Conservation (phyloP, 2,329 filamentous ascomycete species). For the Colletotrichum lupini region DNA sequence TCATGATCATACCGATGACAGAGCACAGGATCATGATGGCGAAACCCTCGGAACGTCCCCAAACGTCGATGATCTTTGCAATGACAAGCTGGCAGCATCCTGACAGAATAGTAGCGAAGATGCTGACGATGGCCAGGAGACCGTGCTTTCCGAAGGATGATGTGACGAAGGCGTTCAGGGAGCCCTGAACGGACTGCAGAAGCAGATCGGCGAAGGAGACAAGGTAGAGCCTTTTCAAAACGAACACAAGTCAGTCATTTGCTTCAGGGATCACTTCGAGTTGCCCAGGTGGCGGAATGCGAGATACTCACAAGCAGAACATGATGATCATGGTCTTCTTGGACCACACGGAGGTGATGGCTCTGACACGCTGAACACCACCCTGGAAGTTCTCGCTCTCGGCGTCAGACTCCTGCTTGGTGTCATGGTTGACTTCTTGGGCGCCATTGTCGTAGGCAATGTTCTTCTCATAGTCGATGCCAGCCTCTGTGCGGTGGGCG, state of each 20-base stretch:
- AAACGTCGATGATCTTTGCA: constrained; percentile 61
- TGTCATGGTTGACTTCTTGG: constrained; percentile 15
- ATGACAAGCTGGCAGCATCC: constrained; percentile 53
- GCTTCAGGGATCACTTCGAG: neutral
- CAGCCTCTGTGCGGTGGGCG: neutral
- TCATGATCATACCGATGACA: constrained; percentile 69
- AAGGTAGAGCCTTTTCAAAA: constrained; percentile 48
- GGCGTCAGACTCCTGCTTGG: constrained; percentile 32
- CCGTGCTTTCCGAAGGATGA: constrained; percentile 73
- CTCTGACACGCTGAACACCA: constrained; percentile 53
- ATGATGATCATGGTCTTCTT: constrained; percentile 49
- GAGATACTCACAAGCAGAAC: constrained; percentile 50
- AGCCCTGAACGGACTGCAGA: constrained; percentile 50
- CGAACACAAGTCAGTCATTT: neutral
- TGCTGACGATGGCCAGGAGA: constrained; percentile 71
- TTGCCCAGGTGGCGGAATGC: too few relatives aligned
- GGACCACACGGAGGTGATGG: constrained; percentile 42
- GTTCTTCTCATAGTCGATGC: constrained; percentile 31
- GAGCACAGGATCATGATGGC: constrained; percentile 53
- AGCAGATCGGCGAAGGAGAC: constrained; percentile 51
- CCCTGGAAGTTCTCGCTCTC: constrained; percentile 45
- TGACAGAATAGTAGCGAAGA: constrained; percentile 63
- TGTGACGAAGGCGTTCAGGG: constrained; percentile 59
- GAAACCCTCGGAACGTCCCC: constrained; percentile 60
- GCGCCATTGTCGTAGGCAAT: constrained; percentile 17